phyloP scores from a whole-genome alignment of 768 basidiomycete genomes.

The Calocybe indica region DNA sequence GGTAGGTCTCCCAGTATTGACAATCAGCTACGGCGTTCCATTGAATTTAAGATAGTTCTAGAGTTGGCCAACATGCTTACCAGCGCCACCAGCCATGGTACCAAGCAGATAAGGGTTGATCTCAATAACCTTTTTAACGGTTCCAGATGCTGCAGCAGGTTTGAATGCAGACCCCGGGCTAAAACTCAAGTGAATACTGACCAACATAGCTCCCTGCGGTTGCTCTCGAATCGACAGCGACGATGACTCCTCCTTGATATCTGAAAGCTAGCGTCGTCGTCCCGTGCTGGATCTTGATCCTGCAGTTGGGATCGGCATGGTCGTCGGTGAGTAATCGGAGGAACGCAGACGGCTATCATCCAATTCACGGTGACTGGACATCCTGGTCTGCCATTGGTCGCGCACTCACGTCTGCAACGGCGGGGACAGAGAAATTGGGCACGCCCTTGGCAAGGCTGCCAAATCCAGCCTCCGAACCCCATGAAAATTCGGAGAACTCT shows the following conservation, averaged over 20 bases:
- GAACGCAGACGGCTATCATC: conserved; percentile 77
- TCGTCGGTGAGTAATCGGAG: conserved; percentile 93
- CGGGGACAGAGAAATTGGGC: conserved; percentile 67
- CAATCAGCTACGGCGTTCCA: conserved; percentile 64
- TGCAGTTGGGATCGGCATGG: conserved; percentile 87
- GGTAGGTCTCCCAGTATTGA: conserved; percentile 98
- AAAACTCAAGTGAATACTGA: conserved; percentile 26
- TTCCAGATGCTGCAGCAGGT: conserved; percentile 70
- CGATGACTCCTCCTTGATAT: conserved; percentile 94
- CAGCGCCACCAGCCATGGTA: conserved; percentile 99
- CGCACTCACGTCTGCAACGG: conserved; percentile 66
- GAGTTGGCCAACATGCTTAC: conserved; percentile 30
- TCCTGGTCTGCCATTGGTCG: neutral
- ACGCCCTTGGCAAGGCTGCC: conserved; percentile 67
- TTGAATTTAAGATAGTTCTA: conserved; percentile 2
- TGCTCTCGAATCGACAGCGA: conserved; percentile 98
- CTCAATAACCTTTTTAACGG: conserved; percentile 99
- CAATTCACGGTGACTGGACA: neutral
- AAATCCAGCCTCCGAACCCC: conserved; percentile 83
- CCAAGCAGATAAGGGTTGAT: conserved; percentile 99
- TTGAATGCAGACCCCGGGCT: neutral
- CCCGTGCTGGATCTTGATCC: conserved; percentile 98
- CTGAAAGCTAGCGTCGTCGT: conserved; percentile 98
- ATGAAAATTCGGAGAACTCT: conserved; percentile 59
- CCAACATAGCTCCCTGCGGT: conserved; percentile 97